phyloP scores from a whole-genome alignment of 2,329 filamentous ascomycete genomes.

The Furcasterigmium furcatum region DNA sequence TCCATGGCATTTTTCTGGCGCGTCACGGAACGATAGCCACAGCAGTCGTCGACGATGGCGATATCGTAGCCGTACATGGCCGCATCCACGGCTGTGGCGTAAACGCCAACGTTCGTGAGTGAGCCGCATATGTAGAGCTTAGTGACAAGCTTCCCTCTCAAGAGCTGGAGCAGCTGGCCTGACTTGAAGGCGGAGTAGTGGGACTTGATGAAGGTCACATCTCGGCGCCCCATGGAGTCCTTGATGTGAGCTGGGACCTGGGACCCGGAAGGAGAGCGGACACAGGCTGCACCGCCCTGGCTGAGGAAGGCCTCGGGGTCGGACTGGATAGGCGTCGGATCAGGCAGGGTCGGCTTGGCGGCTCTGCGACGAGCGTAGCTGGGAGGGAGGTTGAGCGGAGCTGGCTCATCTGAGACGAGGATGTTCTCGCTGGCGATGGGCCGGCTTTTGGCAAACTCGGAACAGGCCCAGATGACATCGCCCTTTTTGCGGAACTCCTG shows the following conservation, averaged over 20 bases:
- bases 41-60: conserved; percentile 82
- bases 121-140: conserved; percentile 88
- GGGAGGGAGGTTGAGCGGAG: conserved; percentile 2
- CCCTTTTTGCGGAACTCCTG: conserved; percentile 69
- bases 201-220: conserved; percentile 61
- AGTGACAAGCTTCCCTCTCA: conserved; percentile 84
- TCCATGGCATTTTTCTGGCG: conserved; percentile 70
- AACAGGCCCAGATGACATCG: conserved; percentile 81
- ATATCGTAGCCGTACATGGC: conserved; percentile 85
- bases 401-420: conserved; percentile 33
- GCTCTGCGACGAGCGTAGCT: neutral
- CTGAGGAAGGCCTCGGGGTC: conserved; percentile 45
- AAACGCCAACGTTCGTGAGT: conserved; percentile 82
- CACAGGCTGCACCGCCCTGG: conserved; percentile 34
- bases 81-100: conserved; percentile 88
- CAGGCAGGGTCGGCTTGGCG: neutral
- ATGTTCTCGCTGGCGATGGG: conserved; percentile 52
- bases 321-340: conserved; percentile 8
- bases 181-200: conserved; percentile 86
- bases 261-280: conserved; percentile 42
- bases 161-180: conserved; percentile 67
- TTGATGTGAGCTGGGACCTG: conserved; percentile 41
- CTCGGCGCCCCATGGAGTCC: conserved; percentile 40
- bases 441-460: conserved; percentile 64
- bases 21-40: conserved; percentile 70